Conservation (phyloP, 2,329 filamentous ascomycete genomes). For the Aspergillus cejpii region DNA sequence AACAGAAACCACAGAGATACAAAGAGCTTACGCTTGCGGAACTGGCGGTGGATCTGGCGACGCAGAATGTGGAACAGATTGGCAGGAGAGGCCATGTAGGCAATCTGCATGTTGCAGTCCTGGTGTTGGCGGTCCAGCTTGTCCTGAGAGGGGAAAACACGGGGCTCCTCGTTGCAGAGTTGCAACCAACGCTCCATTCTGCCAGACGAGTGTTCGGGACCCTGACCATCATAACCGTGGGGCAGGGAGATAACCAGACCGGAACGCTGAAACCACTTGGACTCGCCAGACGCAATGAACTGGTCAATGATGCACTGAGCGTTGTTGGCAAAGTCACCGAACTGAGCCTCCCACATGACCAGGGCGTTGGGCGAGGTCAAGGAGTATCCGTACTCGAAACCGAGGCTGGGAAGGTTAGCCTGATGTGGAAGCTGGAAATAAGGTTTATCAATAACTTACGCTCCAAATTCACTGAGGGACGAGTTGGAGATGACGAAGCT, state of each 20-base stretch:
- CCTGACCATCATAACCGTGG: slow-evolving; percentile 96
- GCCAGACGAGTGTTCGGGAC: slow-evolving; percentile 95
- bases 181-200: slow-evolving; percentile 96
- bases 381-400: slow-evolving; percentile 98
- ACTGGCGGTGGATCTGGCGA: slow-evolving; percentile 97
- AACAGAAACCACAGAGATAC: background rate
- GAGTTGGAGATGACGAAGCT: slow-evolving; percentile 97
- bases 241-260: slow-evolving; percentile 93
- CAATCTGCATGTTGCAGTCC: slow-evolving; percentile 99
- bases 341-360: slow-evolving; percentile 99
- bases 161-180: slow-evolving; percentile 93
- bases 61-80: slow-evolving; percentile 96
- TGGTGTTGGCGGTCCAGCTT: slow-evolving; percentile 96
- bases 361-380: slow-evolving; percentile 92
- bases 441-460: slow-evolving; percentile 39
- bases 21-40: slow-evolving; percentile 81
- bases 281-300: slow-evolving; percentile 94
- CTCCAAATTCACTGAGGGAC: slow-evolving; percentile 66
- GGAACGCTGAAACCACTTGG: slow-evolving; percentile 97
- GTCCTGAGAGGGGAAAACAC: slow-evolving; percentile 78
- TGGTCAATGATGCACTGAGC: slow-evolving; percentile 98
- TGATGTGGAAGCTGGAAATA: background rate
- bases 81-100: slow-evolving; percentile 90
- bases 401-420: slow-evolving; percentile 64
- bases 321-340: slow-evolving; percentile 99